These are phyloP conservation scores for Roridomyces roridus DNA, from an alignment of 768 basidiomycete genomes.

Conservation along the genomic window DNA sequence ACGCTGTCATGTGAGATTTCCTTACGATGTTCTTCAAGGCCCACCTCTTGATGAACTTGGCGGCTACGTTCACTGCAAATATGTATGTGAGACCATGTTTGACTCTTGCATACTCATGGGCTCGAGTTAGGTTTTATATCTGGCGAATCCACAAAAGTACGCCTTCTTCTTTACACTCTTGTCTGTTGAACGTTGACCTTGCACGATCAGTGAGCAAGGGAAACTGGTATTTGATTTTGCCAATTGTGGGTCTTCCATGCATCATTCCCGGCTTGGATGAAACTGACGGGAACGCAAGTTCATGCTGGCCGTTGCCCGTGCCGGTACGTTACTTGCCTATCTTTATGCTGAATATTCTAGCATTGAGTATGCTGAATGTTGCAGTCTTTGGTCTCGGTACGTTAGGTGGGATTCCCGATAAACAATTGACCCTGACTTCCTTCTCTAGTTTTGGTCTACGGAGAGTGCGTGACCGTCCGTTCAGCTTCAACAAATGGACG, in stretches of 20 bases:
- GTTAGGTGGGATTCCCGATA: too few relatives aligned
- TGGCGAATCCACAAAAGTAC: conserved; percentile 11
- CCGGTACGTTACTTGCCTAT: too few relatives aligned
- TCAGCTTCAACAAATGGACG: neutral
- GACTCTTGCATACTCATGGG: neutral
- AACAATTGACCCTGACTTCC: neutral
- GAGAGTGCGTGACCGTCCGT: neutral
- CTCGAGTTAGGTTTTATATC: conserved; percentile 6
- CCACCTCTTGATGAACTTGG: neutral
- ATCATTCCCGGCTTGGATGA: neutral
- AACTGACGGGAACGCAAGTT: conserved; percentile 1
- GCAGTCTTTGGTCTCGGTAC: conserved; percentile 2
- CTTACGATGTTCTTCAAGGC: conserved; percentile 2
- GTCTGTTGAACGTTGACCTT: neutral
- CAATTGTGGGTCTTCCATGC: conserved; percentile 1
- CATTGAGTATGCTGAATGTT: too few relatives aligned
- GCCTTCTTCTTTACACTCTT: neutral
- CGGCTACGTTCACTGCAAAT: conserved; percentile 7
- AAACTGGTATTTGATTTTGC: conserved; percentile 6
- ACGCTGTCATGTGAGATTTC: neutral
- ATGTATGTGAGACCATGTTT: neutral
- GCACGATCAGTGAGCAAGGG: conserved; percentile 14
- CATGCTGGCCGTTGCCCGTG: neutral
- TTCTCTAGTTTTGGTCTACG: conserved; percentile 1
- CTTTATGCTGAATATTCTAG: too few relatives aligned